Evolutionary conservation across 1,284 basidiomycete genomes (phyloP).

Genomic region (Rhodotorula sp.): DNA sequence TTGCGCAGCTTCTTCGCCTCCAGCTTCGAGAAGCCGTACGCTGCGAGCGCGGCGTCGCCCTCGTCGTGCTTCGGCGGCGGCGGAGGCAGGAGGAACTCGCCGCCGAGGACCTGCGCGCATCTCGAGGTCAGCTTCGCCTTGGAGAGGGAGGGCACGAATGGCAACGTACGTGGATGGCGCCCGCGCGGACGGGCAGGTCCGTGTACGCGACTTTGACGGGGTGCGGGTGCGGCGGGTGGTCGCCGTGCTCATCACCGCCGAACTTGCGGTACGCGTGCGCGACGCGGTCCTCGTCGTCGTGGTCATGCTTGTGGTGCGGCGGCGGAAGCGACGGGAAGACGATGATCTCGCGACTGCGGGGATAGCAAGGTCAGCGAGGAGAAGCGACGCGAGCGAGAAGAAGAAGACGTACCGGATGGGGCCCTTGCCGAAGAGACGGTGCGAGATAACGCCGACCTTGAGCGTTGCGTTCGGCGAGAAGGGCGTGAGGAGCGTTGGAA

Average conservation of each 20-base stretch:
- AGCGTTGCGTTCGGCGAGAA: slow-evolving; percentile 43
- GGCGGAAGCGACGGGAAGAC: not conserved
- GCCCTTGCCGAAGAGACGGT: slow-evolving; percentile 40
- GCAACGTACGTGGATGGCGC: slow-evolving; percentile 43
- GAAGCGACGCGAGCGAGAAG: not conserved
- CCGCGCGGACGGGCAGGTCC: slow-evolving; percentile 42
- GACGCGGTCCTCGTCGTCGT: not conserved
- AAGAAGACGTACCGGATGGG: slow-evolving; percentile 34
- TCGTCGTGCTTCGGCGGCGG: slow-evolving; percentile 38
- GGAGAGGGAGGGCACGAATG: not conserved
- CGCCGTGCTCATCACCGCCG: slow-evolving; percentile 15
- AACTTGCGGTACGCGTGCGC: not conserved
- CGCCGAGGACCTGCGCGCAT: slow-evolving; percentile 30
- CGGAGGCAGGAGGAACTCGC: slow-evolving; percentile 39
- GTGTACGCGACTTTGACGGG: slow-evolving; percentile 36
- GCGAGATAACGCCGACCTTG: slow-evolving; percentile 43
- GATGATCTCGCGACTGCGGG: not conserved
- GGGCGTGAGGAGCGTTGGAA: slow-evolving; percentile 45
- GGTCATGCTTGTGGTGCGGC: not conserved
- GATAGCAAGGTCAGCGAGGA: not conserved
- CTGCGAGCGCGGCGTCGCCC: not conserved
- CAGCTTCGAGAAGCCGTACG: not conserved
- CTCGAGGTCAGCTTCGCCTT: not conserved
- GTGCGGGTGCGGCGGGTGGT: slow-evolving; percentile 1
- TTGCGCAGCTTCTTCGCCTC: slow-evolving; percentile 16